phyloP scores from a whole-genome alignment of 805 yeast genomes.

The Metschnikowia corniflorae region DNA sequence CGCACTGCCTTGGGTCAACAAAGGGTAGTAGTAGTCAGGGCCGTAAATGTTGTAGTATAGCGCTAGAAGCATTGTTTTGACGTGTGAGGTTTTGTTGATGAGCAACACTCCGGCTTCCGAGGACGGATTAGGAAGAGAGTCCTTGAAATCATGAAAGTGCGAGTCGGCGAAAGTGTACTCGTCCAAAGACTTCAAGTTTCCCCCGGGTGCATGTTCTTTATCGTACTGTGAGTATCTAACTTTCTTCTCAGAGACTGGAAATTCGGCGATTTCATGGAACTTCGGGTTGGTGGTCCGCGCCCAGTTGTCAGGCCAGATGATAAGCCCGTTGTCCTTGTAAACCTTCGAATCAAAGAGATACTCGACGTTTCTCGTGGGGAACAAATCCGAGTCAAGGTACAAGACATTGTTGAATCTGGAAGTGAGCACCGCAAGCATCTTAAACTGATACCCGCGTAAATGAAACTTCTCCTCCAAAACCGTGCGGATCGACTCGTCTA shows the following conservation, averaged over 20 bases:
- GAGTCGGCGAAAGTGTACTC: constrained; percentile 28
- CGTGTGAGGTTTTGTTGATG: constrained; percentile 56
- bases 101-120: constrained; percentile 70
- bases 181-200: constrained; percentile 20
- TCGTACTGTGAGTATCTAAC: constrained; percentile 31
- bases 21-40: constrained; percentile 61
- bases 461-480: constrained; percentile 18
- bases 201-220: constrained; percentile 32
- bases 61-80: constrained; percentile 55
- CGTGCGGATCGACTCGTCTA: constrained; percentile 27
- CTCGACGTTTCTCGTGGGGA: constrained; percentile 42
- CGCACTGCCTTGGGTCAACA: constrained; percentile 67
- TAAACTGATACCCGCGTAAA: constrained; percentile 48
- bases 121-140: constrained; percentile 63
- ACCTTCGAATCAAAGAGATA: constrained; percentile 43
- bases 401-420: constrained; percentile 51
- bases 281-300: constrained; percentile 62
- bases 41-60: constrained; percentile 65
- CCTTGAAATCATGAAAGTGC: constrained; percentile 58
- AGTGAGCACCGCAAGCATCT: constrained; percentile 57
- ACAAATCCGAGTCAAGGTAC: constrained; percentile 51
- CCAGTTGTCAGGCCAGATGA: constrained; percentile 73
- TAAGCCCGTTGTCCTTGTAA: constrained; percentile 45
- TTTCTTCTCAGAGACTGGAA: constrained; percentile 32
- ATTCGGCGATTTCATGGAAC: constrained; percentile 51